These are phyloP conservation scores for Hypoxylon cercidicola DNA, from an alignment of 495 filamentous ascomycete species.

Conservation along the genomic window DNA sequence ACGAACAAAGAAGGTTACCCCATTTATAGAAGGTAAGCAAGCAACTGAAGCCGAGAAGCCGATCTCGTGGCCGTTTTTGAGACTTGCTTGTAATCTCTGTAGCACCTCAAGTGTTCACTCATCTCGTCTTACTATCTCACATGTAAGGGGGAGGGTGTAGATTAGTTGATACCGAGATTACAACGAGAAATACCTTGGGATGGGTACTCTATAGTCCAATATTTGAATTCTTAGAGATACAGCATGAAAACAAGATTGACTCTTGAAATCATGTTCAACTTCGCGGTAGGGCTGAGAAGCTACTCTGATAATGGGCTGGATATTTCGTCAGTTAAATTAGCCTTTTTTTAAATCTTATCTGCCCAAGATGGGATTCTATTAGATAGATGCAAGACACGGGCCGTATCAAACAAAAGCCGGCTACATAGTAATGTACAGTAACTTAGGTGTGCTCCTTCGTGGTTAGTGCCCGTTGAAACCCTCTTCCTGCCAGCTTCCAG, in stretches of 20 bases:
- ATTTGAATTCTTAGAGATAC: neutral
- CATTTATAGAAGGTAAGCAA: conserved; percentile 18
- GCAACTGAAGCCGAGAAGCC: conserved; percentile 6
- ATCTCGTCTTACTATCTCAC: conserved; percentile 2
- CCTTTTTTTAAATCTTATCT: neutral
- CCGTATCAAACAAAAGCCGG: conserved; percentile 30
- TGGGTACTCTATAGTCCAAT: conserved; percentile 6
- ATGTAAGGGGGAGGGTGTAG: no score
- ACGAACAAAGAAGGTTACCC: conserved; percentile 23
- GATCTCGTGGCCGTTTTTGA: conserved; percentile 18
- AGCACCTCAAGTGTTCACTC: neutral
- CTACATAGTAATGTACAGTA: conserved; percentile 37
- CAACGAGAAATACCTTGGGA: no score
- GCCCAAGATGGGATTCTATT: conserved; percentile 23
- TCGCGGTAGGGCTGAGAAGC: neutral
- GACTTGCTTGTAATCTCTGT: conserved; percentile 6
- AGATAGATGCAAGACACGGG: conserved; percentile 30
- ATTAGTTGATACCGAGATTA: no score
- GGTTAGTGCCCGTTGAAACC: conserved; percentile 50
- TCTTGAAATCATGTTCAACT: neutral
- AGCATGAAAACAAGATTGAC: neutral
- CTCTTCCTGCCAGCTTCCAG: conserved; percentile 52
- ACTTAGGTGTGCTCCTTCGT: conserved; percentile 7
- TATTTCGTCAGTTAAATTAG: neutral
- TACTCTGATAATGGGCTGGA: neutral